A percentile compares a stretch with the other conserved stretches of the same genome.
phyloP scores from a whole-genome alignment of 345 rosid species.

The Arabidopsis arenosa region DNA sequence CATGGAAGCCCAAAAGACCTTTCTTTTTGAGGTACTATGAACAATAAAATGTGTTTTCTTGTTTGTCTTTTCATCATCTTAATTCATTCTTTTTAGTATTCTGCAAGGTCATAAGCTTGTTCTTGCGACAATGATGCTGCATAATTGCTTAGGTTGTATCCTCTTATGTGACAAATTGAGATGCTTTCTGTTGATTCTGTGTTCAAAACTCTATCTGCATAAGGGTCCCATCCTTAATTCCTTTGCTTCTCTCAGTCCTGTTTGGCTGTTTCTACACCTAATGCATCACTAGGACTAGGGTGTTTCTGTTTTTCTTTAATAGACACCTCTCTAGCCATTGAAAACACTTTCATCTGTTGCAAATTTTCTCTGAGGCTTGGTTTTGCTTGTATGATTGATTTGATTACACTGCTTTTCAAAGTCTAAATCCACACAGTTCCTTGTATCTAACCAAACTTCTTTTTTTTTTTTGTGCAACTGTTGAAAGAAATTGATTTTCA shows the following conservation, averaged over 20 bases:
- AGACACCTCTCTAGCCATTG: background rate
- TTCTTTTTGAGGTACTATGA: background rate
- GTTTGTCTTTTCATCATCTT: background rate
- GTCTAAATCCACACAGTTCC: background rate
- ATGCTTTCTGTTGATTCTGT: background rate
- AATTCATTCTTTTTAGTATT: background rate
- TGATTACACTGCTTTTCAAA: background rate
- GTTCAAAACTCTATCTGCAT: background rate
- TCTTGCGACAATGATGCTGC: background rate
- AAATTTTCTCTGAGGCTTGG: background rate
- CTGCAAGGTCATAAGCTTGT: slow-evolving; percentile 8
- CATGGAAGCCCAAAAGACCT: background rate
- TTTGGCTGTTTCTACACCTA: slow-evolving; percentile 3
- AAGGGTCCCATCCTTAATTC: background rate
- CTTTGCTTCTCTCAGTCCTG: slow-evolving; percentile 12
- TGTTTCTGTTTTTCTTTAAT: slow-evolving; percentile 2
- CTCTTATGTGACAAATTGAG: background rate
- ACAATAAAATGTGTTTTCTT: background rate
- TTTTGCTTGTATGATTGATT: slow-evolving; percentile 9
- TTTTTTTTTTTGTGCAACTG: background rate
- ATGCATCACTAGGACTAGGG: slow-evolving; percentile 14
- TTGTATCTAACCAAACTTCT: background rate
- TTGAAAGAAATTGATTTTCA: background rate
- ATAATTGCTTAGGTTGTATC: background rate
- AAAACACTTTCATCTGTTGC: background rate